phyloP scores from a whole-genome alignment of 169 alveolate species.

The Babesia divergens region DNA sequence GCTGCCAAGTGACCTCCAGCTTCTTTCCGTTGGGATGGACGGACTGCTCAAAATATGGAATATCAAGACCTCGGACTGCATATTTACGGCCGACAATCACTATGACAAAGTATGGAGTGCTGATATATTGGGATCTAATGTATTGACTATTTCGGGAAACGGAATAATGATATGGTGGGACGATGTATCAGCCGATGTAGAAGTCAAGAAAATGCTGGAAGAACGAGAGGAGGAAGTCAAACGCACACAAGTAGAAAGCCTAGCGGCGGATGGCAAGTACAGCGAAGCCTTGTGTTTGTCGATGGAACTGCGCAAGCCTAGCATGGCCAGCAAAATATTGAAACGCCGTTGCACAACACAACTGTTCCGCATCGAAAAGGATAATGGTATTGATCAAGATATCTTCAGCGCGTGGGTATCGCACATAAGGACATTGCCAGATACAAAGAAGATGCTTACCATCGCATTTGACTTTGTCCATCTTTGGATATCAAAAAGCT shows the following conservation, averaged over 20 bases:
- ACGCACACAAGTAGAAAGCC: slow-evolving; percentile 43
- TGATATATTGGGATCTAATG: slow-evolving; percentile 7
- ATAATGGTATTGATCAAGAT: background rate
- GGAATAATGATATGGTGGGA: slow-evolving; percentile 47
- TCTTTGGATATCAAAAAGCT: slow-evolving; percentile 53
- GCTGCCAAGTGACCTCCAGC: slow-evolving; percentile 42
- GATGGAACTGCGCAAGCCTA: slow-evolving; percentile 48
- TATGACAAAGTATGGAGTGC: slow-evolving; percentile 57
- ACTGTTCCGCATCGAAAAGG: slow-evolving; percentile 28
- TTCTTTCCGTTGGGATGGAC: slow-evolving; percentile 56
- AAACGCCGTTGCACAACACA: background rate
- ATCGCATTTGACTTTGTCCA: slow-evolving; percentile 47
- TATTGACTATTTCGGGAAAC: slow-evolving; percentile 41
- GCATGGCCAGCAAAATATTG: slow-evolving; percentile 47
- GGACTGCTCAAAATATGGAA: slow-evolving; percentile 64
- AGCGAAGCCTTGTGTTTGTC: slow-evolving; percentile 48
- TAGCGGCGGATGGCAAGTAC: slow-evolving; percentile 39
- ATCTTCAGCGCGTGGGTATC: slow-evolving; percentile 21
- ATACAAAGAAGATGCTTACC: slow-evolving; percentile 11
- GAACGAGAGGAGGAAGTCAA: slow-evolving; percentile 55
- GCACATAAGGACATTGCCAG: slow-evolving; percentile 3
- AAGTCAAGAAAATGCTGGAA: slow-evolving; percentile 18
- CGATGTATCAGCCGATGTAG: slow-evolving; percentile 36
- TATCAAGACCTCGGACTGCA: slow-evolving; percentile 59
- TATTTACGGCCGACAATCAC: slow-evolving; percentile 54